phyloP scores from a whole-genome alignment of 2,329 filamentous ascomycete genomes.

The Aspergillaceae sp. region DNA sequence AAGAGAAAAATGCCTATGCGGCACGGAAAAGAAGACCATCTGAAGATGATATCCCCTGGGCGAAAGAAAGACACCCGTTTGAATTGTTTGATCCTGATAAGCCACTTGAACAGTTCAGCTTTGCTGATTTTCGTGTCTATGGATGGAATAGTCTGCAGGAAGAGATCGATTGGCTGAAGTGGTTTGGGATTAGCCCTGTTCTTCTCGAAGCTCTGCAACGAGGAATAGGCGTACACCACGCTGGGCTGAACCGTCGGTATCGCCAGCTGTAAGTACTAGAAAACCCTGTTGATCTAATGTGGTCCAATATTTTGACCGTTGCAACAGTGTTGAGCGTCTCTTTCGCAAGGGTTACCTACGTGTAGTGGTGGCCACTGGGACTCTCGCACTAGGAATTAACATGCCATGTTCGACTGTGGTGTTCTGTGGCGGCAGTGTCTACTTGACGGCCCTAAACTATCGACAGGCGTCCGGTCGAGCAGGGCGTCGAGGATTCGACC shows the following conservation, averaged over 20 bases:
- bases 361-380: slow-evolving; percentile 67
- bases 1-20: not conserved
- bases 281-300: not conserved
- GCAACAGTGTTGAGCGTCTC: slow-evolving; percentile 41
- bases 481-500: slow-evolving; percentile 69
- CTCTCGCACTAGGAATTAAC: slow-evolving; percentile 68
- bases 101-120: slow-evolving; percentile 41
- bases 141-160: not conserved
- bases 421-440: slow-evolving; percentile 65
- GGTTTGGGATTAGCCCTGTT: not conserved
- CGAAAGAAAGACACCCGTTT: slow-evolving; percentile 30
- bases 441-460: slow-evolving; percentile 66
- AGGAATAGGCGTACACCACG: slow-evolving; percentile 69
- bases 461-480: slow-evolving; percentile 69
- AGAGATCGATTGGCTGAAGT: not conserved
- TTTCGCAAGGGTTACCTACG: slow-evolving; percentile 57
- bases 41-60: too few relatives aligned
- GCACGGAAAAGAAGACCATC: slow-evolving; percentile 29
- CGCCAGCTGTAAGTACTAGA: slow-evolving; percentile 50
- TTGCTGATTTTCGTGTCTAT: slow-evolving; percentile 44
- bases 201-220: slow-evolving; percentile 55
- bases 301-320: not conserved
- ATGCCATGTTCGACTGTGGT: slow-evolving; percentile 78
- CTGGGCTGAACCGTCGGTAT: slow-evolving; percentile 70
- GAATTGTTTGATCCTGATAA: slow-evolving; percentile 60